phyloP scores from a whole-genome alignment of 352 stramenopile species.

The Phytophthora rubi region DNA sequence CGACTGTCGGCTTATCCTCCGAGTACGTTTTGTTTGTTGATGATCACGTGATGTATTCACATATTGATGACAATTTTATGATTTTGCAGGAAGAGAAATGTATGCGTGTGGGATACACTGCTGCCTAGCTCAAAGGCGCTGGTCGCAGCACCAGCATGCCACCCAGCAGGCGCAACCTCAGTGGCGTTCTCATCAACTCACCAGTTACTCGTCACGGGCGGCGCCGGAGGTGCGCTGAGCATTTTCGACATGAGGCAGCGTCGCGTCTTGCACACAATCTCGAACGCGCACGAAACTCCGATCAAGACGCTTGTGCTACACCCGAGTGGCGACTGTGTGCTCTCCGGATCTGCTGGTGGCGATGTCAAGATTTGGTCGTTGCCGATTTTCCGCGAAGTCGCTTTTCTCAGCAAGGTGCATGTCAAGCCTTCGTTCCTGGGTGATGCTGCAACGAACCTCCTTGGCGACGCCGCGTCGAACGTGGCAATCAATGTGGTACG shows the following conservation, averaged over 20 bases:
- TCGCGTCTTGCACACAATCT: constrained; percentile 86
- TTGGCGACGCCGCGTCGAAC: constrained; percentile 83
- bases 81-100: constrained; percentile 68
- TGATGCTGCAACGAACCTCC: constrained; percentile 76
- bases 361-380: constrained; percentile 91
- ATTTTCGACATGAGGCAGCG: constrained; percentile 89
- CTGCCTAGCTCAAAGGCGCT: constrained; percentile 76
- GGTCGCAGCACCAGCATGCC: constrained; percentile 70
- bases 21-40: constrained; percentile 50
- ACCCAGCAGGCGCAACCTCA: constrained; percentile 76
- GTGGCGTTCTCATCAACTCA: constrained; percentile 81
- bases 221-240: constrained; percentile 76
- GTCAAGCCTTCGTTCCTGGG: constrained; percentile 83
- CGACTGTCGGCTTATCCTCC: constrained; percentile 74
- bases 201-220: constrained; percentile 85
- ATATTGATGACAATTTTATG: constrained; percentile 12
- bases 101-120: constrained; percentile 88
- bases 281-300: constrained; percentile 83
- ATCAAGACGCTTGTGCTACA: constrained; percentile 86
- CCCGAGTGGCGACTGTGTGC: constrained; percentile 77
- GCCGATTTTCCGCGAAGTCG: constrained; percentile 85
- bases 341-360: constrained; percentile 82
- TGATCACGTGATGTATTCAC: neutral
- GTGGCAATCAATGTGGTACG: constrained; percentile 88
- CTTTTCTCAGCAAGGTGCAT: constrained; percentile 74